A percentile compares a stretch with the other conserved stretches of the same genome.
These are phyloP conservation scores for Penicillium canariense DNA, from an alignment of 495 filamentous ascomycete species.

Conservation along the genomic window DNA sequence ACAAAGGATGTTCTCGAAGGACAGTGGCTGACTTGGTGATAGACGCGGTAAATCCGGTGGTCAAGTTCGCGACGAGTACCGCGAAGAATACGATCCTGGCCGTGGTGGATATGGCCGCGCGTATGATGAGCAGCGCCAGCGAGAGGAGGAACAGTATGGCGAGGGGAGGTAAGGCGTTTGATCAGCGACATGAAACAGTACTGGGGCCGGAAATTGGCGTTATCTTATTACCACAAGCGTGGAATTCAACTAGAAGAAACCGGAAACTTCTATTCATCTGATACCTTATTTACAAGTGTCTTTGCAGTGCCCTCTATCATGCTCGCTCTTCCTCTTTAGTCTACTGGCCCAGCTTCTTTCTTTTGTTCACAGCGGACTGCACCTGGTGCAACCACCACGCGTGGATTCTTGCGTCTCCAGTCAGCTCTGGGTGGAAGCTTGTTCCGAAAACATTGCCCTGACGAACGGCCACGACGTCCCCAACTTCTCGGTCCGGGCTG, in stretches of 20 bases:
- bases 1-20: neutral
- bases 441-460: constrained; percentile 96
- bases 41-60: constrained; percentile 87
- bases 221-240: constrained; percentile 18
- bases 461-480: constrained; percentile 84
- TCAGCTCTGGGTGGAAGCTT: constrained; percentile 96
- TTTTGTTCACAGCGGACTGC: constrained; percentile 33
- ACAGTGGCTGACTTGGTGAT: neutral
- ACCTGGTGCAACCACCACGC: constrained; percentile 89
- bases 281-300: constrained; percentile 30
- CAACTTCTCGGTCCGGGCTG: constrained; percentile 49
- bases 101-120: constrained; percentile 80
- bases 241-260: constrained; percentile 22
- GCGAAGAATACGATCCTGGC: constrained; percentile 93
- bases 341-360: constrained; percentile 28
- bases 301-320: constrained; percentile 14
- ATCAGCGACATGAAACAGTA: constrained; percentile 5
- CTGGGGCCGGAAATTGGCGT: constrained; percentile 36
- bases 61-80: constrained; percentile 96
- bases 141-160: constrained; percentile 55
- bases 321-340: neutral
- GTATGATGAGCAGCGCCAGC: constrained; percentile 59
- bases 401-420: constrained; percentile 85
- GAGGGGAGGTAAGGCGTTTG: constrained; percentile 40
- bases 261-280: constrained; percentile 26